Evolutionary conservation across 805 yeast species (phyloP).

Genomic region (Saturnispora mendoncae): DNA sequence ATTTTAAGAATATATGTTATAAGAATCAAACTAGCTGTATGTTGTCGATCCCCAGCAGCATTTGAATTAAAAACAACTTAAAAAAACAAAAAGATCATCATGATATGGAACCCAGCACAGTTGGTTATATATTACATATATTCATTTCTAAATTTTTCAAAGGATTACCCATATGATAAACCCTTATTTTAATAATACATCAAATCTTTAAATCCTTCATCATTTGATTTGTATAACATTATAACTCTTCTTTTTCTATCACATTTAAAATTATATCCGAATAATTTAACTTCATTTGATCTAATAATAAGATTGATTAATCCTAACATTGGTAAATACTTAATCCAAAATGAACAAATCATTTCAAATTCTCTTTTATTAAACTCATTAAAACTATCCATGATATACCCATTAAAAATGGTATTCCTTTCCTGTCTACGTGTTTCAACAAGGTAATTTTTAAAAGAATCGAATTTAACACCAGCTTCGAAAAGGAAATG

Average conservation of each 20-base stretch:
- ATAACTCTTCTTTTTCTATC: conserved; percentile 14
- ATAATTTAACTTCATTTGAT: conserved; percentile 14
- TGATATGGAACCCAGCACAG: too few relatives aligned
- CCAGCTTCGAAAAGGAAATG: conserved; percentile 22
- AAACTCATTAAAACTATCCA: conserved; percentile 17
- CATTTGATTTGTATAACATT: conserved; percentile 17
- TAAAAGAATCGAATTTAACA: conserved; percentile 15
- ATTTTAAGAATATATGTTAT: too few relatives aligned
- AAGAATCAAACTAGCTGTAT: too few relatives aligned
- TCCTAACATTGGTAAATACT: conserved; percentile 13
- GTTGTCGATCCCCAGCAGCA: too few relatives aligned
- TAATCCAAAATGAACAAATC: conserved; percentile 21
- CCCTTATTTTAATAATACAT: conserved; percentile 17
- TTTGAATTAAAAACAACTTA: background rate
- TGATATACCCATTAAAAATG: conserved; percentile 15
- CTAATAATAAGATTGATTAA: conserved; percentile 9
- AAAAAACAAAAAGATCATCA: background rate
- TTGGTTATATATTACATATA: too few relatives aligned
- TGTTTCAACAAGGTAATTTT: conserved; percentile 18
- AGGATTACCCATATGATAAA: too few relatives aligned
- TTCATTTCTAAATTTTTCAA: too few relatives aligned
- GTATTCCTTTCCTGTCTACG: conserved; percentile 16
- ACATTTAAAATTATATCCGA: conserved; percentile 23
- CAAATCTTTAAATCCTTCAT: conserved; percentile 19
- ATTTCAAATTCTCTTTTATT: conserved; percentile 15